Conservation (phyloP, 2,329 filamentous ascomycete species). For the Penicillium sp. region DNA sequence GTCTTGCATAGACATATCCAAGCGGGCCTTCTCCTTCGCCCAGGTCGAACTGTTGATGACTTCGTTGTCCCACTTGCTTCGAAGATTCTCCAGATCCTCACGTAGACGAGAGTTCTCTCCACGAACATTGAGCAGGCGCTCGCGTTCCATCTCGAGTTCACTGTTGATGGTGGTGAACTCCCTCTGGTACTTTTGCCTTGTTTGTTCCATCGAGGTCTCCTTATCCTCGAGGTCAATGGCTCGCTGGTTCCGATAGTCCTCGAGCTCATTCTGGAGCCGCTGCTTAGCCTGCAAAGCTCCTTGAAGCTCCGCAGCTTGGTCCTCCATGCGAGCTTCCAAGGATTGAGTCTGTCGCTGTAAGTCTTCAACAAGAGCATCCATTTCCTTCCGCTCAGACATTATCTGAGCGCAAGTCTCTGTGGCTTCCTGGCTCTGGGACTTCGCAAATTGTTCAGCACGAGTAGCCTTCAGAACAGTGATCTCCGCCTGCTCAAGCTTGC, state of each 20-base stretch:
- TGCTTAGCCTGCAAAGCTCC: conserved; percentile 85
- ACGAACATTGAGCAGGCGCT: conserved; percentile 80
- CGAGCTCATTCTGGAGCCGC: conserved; percentile 91
- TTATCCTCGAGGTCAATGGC: conserved; percentile 97
- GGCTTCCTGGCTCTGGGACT: conserved; percentile 81
- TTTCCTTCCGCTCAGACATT: conserved; percentile 88
- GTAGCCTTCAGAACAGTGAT: conserved; percentile 90
- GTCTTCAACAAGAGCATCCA: conserved; percentile 84
- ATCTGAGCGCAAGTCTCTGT: conserved; percentile 88
- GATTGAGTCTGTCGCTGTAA: conserved; percentile 85
- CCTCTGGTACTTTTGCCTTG: conserved; percentile 92
- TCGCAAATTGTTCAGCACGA: conserved; percentile 91
- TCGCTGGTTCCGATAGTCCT: conserved; percentile 92
- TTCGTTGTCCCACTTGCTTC: conserved; percentile 97
- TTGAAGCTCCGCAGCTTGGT: conserved; percentile 85
- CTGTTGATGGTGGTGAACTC: conserved; percentile 87
- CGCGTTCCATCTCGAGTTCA: conserved; percentile 88
- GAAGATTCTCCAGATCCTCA: conserved; percentile 92
- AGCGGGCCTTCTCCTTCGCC: conserved; percentile 93
- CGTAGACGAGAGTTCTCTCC: conserved; percentile 82
- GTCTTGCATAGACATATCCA: conserved; percentile 86
- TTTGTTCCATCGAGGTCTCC: conserved; percentile 93
- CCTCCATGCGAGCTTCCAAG: conserved; percentile 86
- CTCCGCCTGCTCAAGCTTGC: conserved; percentile 93
- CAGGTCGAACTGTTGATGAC: conserved; percentile 96